Conservation (phyloP, 2,329 filamentous ascomycete species). For the Ambrosiella beaveri region DNA sequence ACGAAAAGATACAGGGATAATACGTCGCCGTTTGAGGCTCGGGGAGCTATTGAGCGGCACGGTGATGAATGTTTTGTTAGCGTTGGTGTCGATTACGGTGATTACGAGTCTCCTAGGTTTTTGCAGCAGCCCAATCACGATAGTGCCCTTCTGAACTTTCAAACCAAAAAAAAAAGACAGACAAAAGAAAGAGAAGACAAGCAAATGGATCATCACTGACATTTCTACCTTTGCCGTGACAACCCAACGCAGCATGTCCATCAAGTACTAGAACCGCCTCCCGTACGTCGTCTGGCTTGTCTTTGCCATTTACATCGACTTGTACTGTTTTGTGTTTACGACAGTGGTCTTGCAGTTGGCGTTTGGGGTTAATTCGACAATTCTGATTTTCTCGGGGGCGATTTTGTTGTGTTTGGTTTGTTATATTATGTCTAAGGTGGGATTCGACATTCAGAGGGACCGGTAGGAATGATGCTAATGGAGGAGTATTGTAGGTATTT, state of each 20-base stretch:
- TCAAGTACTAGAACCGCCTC: slow-evolving; percentile 16
- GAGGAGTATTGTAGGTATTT: slow-evolving; percentile 18
- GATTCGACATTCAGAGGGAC: slow-evolving; percentile 6
- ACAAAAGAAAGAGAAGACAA: no score
- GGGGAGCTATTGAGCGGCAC: slow-evolving; percentile 20
- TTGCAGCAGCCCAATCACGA: not conserved
- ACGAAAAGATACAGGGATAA: not conserved
- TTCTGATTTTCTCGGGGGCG: slow-evolving; percentile 35
- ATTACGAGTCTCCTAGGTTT: slow-evolving; percentile 22
- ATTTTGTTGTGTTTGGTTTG: slow-evolving; percentile 43
- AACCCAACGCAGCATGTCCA: slow-evolving; percentile 12
- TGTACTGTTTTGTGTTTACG: slow-evolving; percentile 40
- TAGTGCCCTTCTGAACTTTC: no score
- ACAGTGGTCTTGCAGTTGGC: slow-evolving; percentile 40
- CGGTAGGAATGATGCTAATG: no score
- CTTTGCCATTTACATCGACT: slow-evolving; percentile 41
- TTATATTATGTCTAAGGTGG: slow-evolving; percentile 46
- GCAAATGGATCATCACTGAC: no score
- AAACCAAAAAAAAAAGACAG: no score
- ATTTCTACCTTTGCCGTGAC: not conserved
- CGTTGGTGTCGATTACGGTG: slow-evolving; percentile 20
- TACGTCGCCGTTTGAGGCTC: not conserved
- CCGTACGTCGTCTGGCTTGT: slow-evolving; percentile 32
- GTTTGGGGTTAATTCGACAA: slow-evolving; percentile 35
- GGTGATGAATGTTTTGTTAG: slow-evolving; percentile 22